Evolutionary conservation across 1,139 yeast species (phyloP).

Genomic region (Saccharomycopsis hybrid): DNA sequence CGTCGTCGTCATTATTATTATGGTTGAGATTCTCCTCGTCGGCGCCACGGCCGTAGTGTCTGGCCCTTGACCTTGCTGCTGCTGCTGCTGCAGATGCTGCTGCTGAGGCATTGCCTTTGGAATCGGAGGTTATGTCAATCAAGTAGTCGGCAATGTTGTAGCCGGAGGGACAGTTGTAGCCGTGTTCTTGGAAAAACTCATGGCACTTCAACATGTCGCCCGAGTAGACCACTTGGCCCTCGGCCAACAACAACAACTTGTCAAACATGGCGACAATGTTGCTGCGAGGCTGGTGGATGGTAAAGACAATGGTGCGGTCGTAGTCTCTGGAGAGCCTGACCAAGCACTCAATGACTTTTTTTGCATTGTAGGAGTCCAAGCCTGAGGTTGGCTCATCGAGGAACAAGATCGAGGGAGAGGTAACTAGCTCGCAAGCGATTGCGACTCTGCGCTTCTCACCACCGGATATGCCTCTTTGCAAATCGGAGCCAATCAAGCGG

Average conservation of each 20-base stretch:
- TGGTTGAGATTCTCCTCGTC: constrained; percentile 14
- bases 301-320: constrained; percentile 80
- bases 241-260: constrained; percentile 69
- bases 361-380: constrained; percentile 87
- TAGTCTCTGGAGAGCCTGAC: constrained; percentile 74
- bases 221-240: constrained; percentile 81
- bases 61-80: background rate
- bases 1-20: constrained; percentile 28
- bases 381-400: constrained; percentile 95
- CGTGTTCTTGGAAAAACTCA: constrained; percentile 68
- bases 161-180: constrained; percentile 80
- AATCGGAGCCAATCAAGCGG: constrained; percentile 81
- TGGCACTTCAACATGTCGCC: constrained; percentile 71
- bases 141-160: constrained; percentile 91
- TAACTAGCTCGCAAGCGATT: constrained; percentile 83
- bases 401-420: constrained; percentile 74
- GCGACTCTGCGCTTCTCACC: constrained; percentile 88
- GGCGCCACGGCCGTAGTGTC: constrained; percentile 3
- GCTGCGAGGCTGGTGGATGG: constrained; percentile 97
- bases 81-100: constrained; percentile 6
- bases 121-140: constrained; percentile 81
- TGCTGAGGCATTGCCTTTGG: constrained; percentile 26
- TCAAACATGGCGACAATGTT: constrained; percentile 90
- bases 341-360: constrained; percentile 79
- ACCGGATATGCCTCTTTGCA: constrained; percentile 89